Base-by-base conservation (phyloP, 176 grass and related monocot genomes). In the Cocos nucifera region DNA sequence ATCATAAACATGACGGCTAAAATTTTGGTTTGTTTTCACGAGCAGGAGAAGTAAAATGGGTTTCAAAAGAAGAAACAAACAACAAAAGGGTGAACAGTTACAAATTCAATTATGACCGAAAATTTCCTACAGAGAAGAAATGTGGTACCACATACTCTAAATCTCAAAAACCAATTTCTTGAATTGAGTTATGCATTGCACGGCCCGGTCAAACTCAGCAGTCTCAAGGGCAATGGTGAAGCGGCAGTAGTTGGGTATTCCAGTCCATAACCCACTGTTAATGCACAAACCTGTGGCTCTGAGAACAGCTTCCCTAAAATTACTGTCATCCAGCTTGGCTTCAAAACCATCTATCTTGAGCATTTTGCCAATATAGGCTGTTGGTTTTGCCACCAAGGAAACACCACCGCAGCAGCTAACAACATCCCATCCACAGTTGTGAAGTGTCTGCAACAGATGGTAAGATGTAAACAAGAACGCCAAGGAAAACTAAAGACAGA, bases 181-280 rank as follows among this genome's bases (percentile, higher is more conserved):
- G 72, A 98, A 88, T 30, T 58, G 59, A 54, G 69, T 0, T 50
- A 98, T 89, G 66, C 69, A 78, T 19, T 75, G 75, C 60, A 86
- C 54, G 0, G 93, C 83, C 2, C 57, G 72, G 48, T 88, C 81
- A 1, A 98, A 98, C 48, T 92, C 81, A 8, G 44, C 9, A 7
- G 74, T 68, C 56, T 81, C 93, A 53, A 98, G 76, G 18, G 87
- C 78, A 22, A 92, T 88, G 78, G 83, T 98, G 81, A 98, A 85
- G 29, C 87, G 81, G 25, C 87, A 88, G 70, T 88, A 88, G 50
- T 78, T 65, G 0, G 74, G 76, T 44, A 98, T 78, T 35, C 87
- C 84, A 0, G 87, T 92, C 93, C 93, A 98, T 4, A 74, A 62
- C 71, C 87, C 89, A 22, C 93, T 85, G 72, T 88, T 98, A 63